Base-by-base conservation (phyloP, 495 filamentous ascomycete species). In the Trichoderma virens region DNA sequence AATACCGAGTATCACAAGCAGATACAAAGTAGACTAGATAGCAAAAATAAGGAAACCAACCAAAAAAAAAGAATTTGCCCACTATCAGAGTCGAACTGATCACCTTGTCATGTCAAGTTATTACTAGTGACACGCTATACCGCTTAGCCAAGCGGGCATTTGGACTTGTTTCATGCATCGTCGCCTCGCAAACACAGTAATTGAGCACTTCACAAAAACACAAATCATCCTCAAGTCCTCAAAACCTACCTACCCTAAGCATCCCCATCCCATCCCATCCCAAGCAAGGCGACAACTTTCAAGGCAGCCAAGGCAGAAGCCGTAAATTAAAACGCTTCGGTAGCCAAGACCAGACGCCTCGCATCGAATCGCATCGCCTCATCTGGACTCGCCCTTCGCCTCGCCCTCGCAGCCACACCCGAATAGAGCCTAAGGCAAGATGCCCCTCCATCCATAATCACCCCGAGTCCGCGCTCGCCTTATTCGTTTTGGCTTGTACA, bases 61-160 rank as follows among this genome's bases (percentile, higher is more conserved):
- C 5, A 45, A 45, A 1, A 3, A 45, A 16, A 45, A 45, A 45
- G 2, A 45, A 45, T 13, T 18, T 45, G 41, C 41, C 47, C 23
- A 56, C 20, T 56, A 56, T 56, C 47, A 56, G 47, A 56, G 47
- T 56, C 47, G 47, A 56, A 56, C 47, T 56, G 47, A 56, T 56
- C 47, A 56, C 47, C 47, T 56, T 56, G 47, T 56, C 47, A 56
- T 56, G 20, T 56, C 47, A 25, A 13, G 20, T 3, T 27, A 28
- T 9, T 56, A 56, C 47, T 56, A 56, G 47, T 56, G 51, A 56
- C 51, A 56, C 51, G 51, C 51, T 56, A 56, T 56, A 56, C 51
- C 51, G 51, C 51, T 56, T 56, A 56, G 51, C 51, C 51, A 56
- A 56, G 51, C 51, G 51, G 51, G 51, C 51, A 9, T 30, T 27